Evolutionary conservation across 768 basidiomycete genomes (phyloP).

Genomic region (Podaxis pistillaris): DNA sequence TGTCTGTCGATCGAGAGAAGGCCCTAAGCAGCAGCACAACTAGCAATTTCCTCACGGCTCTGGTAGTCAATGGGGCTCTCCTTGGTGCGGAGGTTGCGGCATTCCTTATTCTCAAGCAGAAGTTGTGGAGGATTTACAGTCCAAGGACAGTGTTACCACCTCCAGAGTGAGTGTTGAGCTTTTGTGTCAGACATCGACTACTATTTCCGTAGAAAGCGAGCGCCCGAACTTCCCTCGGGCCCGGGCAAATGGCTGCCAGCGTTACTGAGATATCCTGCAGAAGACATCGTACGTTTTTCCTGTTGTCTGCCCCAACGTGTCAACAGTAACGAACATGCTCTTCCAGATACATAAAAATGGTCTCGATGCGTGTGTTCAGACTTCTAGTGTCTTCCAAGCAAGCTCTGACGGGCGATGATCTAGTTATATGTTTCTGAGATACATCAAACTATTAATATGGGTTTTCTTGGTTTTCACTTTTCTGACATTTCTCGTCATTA

Average conservation of each 20-base stretch:
- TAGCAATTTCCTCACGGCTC: constrained; percentile 56
- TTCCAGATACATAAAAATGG: constrained; percentile 57
- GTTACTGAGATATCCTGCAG: constrained; percentile 36
- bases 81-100: constrained; percentile 47
- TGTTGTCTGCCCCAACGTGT: not conserved
- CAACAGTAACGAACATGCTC: not conserved
- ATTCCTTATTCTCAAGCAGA: constrained; percentile 56
- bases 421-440: constrained; percentile 58
- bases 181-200: not conserved
- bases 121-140: constrained; percentile 56
- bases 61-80: constrained; percentile 53
- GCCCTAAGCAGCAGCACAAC: constrained; percentile 32
- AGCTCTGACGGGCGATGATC: not conserved
- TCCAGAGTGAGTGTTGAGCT: constrained; percentile 38
- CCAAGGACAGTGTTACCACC: constrained; percentile 64
- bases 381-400: not conserved
- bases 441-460: constrained; percentile 59
- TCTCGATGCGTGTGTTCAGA: constrained; percentile 55
- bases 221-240: constrained; percentile 40
- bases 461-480: constrained; percentile 55
- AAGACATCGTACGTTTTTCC: constrained; percentile 41
- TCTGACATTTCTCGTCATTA: constrained; percentile 59
- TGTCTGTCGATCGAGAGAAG: constrained; percentile 17
- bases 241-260: constrained; percentile 53
- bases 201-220: constrained; percentile 36